Conservation (phyloP, 192 early-diverging fungal genomes). For the Podila verticillata region DNA sequence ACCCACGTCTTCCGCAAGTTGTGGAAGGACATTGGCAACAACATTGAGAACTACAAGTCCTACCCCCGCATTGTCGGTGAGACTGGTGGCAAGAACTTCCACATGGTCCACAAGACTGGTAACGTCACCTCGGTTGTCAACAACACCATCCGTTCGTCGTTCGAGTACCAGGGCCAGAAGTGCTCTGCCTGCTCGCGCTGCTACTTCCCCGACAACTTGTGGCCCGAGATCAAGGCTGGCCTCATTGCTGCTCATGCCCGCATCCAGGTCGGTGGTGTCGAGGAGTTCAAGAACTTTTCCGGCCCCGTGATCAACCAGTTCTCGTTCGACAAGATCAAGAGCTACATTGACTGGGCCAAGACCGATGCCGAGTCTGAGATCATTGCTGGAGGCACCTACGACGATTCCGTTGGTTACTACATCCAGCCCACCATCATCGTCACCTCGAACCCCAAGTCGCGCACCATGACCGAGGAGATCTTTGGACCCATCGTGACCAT, state of each 20-base stretch:
- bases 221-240: slow-evolving; percentile 75
- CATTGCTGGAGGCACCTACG: slow-evolving; percentile 90
- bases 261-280: slow-evolving; percentile 87
- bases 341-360: slow-evolving; percentile 87
- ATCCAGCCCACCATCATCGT: slow-evolving; percentile 92
- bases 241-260: slow-evolving; percentile 74
- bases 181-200: slow-evolving; percentile 95
- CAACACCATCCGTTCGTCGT: slow-evolving; percentile 91
- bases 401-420: slow-evolving; percentile 89
- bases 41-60: slow-evolving; percentile 89
- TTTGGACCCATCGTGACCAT: slow-evolving; percentile 97
- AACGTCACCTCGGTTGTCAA: slow-evolving; percentile 81
- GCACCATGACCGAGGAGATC: slow-evolving; percentile 95
- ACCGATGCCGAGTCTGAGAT: slow-evolving; percentile 75
- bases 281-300: slow-evolving; percentile 88
- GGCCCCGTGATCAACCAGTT: slow-evolving; percentile 93
- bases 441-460: slow-evolving; percentile 83
- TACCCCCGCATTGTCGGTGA: slow-evolving; percentile 99
- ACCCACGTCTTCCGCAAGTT: slow-evolving; percentile 93
- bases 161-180: slow-evolving; percentile 99
- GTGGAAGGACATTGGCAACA: slow-evolving; percentile 91
- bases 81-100: slow-evolving; percentile 99
- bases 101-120: slow-evolving; percentile 86
- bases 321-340: slow-evolving; percentile 92
- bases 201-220: slow-evolving; percentile 88